These are phyloP conservation scores for Vigna hirtella DNA, from an alignment of 306 rosid genomes.

Conservation along the genomic window DNA sequence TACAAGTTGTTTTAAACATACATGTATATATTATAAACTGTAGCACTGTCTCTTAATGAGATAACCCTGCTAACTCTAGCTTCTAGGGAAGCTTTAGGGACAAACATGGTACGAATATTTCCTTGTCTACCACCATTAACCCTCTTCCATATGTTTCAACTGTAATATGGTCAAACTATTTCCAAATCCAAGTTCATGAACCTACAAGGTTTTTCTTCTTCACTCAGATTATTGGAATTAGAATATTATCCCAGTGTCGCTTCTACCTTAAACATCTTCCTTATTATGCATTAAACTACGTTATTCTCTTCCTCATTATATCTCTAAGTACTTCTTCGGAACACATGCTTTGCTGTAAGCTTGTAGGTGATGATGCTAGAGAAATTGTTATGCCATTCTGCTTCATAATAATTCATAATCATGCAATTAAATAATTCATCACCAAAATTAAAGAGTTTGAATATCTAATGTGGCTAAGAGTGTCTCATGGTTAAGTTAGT, in stretches of 20 bases:
- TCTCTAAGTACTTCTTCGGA: background rate
- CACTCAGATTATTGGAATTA: constrained; percentile 44
- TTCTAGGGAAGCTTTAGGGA: background rate
- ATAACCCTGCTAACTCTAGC: background rate
- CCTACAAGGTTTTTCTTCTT: constrained; percentile 47
- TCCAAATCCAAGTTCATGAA: constrained; percentile 60
- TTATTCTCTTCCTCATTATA: constrained; percentile 35
- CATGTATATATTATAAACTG: background rate
- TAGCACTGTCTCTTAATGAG: constrained; percentile 3
- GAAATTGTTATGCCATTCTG: background rate
- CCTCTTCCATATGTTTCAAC: background rate
- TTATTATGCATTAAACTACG: constrained; percentile 23
- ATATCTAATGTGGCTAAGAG: background rate
- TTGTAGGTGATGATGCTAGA: constrained; percentile 27
- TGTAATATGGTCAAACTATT: constrained; percentile 50
- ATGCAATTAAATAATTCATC: constrained; percentile 10
- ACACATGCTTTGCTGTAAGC: constrained; percentile 38
- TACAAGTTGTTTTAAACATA: too few relatives aligned
- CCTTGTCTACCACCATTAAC: constrained; percentile 45
- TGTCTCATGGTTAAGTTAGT: background rate
- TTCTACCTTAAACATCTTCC: constrained; percentile 41
- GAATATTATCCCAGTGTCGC: constrained; percentile 44
- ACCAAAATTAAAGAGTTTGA: background rate
- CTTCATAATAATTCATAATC: background rate
- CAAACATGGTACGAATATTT: constrained; percentile 44